Evolutionary conservation across 2,329 filamentous ascomycete genomes (phyloP), one percentile per base, ranked within the genome.

Genomic region (Seiridium unicorne): DNA sequence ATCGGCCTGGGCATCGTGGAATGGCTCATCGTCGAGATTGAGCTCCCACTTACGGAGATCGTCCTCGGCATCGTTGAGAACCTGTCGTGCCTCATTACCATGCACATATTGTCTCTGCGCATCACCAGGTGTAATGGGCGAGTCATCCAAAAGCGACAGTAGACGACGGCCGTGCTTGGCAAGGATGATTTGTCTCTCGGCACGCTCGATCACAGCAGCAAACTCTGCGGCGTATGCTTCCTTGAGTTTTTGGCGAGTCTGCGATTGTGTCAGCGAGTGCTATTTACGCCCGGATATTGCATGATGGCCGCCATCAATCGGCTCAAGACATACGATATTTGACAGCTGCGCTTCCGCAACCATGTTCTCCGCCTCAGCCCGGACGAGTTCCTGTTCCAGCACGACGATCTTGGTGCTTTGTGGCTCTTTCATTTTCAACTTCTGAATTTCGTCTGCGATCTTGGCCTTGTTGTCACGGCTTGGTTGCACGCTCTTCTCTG

Each of bases 321-420:
- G n/a, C 35, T n/a, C 32, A 44, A 32, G 8, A 84, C 89, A 62
- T 80, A 96, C 92, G 67, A 97, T 88, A 74, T 99, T 99, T 71
- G 91, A 94, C 74, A 99, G 82, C 77, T 99, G 95, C 31, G 95
- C 95, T 78, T 99, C 95, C 1, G 95, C 95, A 55, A 99, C 95
- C 61, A 99, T 78, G 70, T 92, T 96, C 81, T 98, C 93, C 3
- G 95, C 95, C 81, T 99, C 95, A 32, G 94, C 93, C 66, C 95
- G 85, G 57, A 99, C 93, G 57, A 99, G 87, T 81, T 98, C 95
- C 80, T 99, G 95, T 81, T 99, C 95, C 58, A 98, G 83, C 31
- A 89, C 89, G 42, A 92, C 88, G 59, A 98, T 80, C 73, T 87
- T 91, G 36, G 91, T 83, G 71, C 89, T 96, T 72, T 90, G 86